These are phyloP conservation scores for Monosporozyma servazzii DNA, from an alignment of 805 yeast genomes.

Conservation along the genomic window DNA sequence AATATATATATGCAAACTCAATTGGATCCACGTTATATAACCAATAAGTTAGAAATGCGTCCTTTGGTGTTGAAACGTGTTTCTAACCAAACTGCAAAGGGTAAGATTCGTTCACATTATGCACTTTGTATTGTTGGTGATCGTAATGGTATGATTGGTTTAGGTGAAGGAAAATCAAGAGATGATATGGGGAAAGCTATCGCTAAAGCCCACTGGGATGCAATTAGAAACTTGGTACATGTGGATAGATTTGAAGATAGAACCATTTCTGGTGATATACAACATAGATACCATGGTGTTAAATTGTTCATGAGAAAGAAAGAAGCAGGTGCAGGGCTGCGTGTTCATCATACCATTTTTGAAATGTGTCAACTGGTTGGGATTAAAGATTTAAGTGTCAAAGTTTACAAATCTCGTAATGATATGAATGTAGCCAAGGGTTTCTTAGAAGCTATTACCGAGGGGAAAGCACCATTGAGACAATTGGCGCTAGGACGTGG, in stretches of 20 bases:
- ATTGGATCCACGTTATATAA: slow-evolving; percentile 50
- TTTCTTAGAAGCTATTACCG: slow-evolving; percentile 66
- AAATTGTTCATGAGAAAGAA: slow-evolving; percentile 74
- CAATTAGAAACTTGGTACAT: slow-evolving; percentile 71
- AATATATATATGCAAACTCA: slow-evolving; percentile 59
- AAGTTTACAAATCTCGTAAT: slow-evolving; percentile 86
- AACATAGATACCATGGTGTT: slow-evolving; percentile 80
- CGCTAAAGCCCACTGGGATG: slow-evolving; percentile 84
- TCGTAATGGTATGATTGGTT: slow-evolving; percentile 84
- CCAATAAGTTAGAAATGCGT: slow-evolving; percentile 46
- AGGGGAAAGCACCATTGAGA: slow-evolving; percentile 70
- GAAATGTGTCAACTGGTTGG: slow-evolving; percentile 92
- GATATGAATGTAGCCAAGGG: slow-evolving; percentile 92
- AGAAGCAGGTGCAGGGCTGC: slow-evolving; percentile 86
- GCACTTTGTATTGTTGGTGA: slow-evolving; percentile 88
- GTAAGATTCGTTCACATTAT: slow-evolving; percentile 76
- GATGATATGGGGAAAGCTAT: slow-evolving; percentile 67
- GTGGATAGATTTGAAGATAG: slow-evolving; percentile 86
- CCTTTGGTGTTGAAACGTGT: slow-evolving; percentile 71
- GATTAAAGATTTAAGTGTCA: slow-evolving; percentile 85
- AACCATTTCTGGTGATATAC: slow-evolving; percentile 79
- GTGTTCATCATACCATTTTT: slow-evolving; percentile 83
- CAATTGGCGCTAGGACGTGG: slow-evolving; percentile 90
- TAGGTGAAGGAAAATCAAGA: slow-evolving; percentile 90
- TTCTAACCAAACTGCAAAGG: slow-evolving; percentile 85